Percentiles rank a stretch among this genome's conserved stretches.
phyloP scores from a whole-genome alignment of 768 basidiomycete species.

The Lactifluus rugatus region DNA sequence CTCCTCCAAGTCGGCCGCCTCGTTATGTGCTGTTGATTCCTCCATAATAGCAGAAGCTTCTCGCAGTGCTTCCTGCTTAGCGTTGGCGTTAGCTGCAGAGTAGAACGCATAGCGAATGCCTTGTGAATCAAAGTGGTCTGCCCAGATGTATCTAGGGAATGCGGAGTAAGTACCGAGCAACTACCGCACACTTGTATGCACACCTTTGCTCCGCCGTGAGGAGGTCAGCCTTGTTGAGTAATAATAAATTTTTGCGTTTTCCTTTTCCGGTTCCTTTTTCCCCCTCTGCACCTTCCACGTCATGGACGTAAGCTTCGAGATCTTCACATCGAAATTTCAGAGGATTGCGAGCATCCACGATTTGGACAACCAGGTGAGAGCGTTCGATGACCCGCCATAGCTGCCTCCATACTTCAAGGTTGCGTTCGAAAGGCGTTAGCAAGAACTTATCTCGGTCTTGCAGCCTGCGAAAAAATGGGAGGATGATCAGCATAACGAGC shows the following conservation, averaged over 20 bases:
- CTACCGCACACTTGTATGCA: neutral
- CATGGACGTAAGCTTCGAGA: conserved; percentile 73
- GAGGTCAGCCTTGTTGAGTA: conserved; percentile 95
- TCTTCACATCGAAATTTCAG: conserved; percentile 88
- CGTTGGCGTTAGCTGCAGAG: conserved; percentile 81
- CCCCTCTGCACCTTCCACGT: conserved; percentile 76
- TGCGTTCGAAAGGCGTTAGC: conserved; percentile 95
- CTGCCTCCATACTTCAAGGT: conserved; percentile 97
- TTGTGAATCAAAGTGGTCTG: conserved; percentile 77
- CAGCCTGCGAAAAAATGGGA: conserved; percentile 37
- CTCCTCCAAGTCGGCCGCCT: conserved; percentile 11
- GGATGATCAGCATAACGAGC: neutral
- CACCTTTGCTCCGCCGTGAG: conserved; percentile 81
- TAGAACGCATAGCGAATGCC: conserved; percentile 82
- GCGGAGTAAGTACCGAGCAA: neutral
- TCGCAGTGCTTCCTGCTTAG: conserved; percentile 65
- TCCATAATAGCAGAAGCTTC: conserved; percentile 30
- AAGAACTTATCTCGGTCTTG: conserved; percentile 82
- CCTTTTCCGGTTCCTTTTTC: conserved; percentile 69
- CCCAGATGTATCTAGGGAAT: conserved; percentile 64
- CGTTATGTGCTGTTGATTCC: neutral
- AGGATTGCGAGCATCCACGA: conserved; percentile 94
- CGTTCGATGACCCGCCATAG: conserved; percentile 95
- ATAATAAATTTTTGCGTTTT: conserved; percentile 62
- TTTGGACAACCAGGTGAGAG: conserved; percentile 89